Percentiles rank a stretch among this genome's conserved stretches.
Evolutionary conservation across 805 yeast species (phyloP).

Genomic region (Scheffersomyces spartinae): DNA sequence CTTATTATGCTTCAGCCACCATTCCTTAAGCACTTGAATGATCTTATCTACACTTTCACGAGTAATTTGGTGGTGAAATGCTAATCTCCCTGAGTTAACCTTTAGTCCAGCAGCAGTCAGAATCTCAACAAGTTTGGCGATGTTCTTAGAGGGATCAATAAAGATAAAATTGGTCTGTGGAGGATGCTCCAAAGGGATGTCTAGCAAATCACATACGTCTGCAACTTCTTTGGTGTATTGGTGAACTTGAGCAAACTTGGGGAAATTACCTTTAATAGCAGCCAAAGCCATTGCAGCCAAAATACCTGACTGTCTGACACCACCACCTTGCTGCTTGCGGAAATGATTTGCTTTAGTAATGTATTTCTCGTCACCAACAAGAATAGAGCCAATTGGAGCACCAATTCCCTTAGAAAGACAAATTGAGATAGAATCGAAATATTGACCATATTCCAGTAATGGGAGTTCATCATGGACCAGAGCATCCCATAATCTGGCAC

Average conservation of each 20-base stretch:
- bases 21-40: constrained; percentile 5
- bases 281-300: constrained; percentile 29
- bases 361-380: constrained; percentile 20
- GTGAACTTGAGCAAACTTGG: constrained; percentile 20
- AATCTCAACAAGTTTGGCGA: no score
- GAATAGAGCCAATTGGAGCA: constrained; percentile 32
- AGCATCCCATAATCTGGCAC: constrained; percentile 35
- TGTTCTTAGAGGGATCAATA: constrained; percentile 19
- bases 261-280: constrained; percentile 28
- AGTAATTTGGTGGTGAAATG: constrained; percentile 26
- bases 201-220: constrained; percentile 14
- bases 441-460: constrained; percentile 25
- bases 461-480: constrained; percentile 26
- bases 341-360: constrained; percentile 33
- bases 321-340: constrained; percentile 33
- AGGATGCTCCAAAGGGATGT: constrained; percentile 22
- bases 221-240: constrained; percentile 24
- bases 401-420: constrained; percentile 32
- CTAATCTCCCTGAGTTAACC: constrained; percentile 13
- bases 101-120: constrained; percentile 14
- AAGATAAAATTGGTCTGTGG: constrained; percentile 32
- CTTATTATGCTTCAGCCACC: no score
- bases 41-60: constrained; percentile 18
- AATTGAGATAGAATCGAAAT: constrained; percentile 30
- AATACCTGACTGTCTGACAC: constrained; percentile 31